phyloP scores from a whole-genome alignment of 2,329 filamentous ascomycete species.

The Xylaria sp. region DNA sequence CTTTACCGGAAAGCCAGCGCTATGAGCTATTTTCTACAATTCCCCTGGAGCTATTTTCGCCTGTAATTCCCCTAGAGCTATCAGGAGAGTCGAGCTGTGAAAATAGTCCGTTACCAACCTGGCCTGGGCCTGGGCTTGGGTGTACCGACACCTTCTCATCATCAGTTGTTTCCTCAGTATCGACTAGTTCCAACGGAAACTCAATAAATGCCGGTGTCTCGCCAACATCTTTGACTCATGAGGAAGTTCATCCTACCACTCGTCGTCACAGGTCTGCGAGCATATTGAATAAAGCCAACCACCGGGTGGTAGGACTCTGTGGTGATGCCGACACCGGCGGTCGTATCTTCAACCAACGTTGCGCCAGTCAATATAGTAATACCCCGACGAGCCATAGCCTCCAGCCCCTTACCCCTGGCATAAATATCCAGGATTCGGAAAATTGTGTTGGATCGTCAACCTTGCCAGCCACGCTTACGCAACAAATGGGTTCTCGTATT shows the following conservation, averaged over 20 bases:
- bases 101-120: background rate
- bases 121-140: no score
- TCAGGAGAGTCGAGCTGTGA: background rate
- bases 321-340: background rate
- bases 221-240: background rate
- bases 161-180: constrained; percentile 5
- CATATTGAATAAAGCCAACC: background rate
- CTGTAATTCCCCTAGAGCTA: background rate
- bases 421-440: background rate
- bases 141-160: background rate
- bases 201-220: background rate
- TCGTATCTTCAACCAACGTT: background rate
- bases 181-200: background rate
- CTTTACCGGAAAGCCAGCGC: background rate
- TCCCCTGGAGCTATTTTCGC: background rate
- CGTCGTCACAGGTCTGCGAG: background rate
- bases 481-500: background rate
- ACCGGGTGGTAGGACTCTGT: no score
- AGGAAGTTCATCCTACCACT: background rate
- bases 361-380: background rate
- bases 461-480: background rate
- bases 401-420: background rate
- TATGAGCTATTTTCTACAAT: background rate
- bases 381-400: background rate
- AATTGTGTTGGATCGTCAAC: background rate